These are phyloP conservation scores for Quercus glauca DNA, from an alignment of 306 rosid species.

Conservation along the genomic window DNA sequence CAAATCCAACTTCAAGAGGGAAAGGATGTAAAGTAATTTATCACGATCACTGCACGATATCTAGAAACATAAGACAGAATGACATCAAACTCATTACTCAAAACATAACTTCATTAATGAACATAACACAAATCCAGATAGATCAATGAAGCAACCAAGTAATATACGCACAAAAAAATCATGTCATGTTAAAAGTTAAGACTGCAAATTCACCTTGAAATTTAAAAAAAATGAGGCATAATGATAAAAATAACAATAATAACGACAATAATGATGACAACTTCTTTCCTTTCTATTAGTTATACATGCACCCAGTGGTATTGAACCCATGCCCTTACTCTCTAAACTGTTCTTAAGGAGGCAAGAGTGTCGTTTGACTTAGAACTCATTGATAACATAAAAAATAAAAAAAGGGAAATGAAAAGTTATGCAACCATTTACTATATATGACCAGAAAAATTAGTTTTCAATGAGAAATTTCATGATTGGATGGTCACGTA, in stretches of 20 bases:
- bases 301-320: no score
- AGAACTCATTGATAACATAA: no score
- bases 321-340: no score
- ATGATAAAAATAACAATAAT: not conserved
- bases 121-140: no score
- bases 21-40: slow-evolving; percentile 73
- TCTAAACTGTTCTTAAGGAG: no score
- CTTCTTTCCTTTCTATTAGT: not conserved
- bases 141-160: not conserved
- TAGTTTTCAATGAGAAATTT: not conserved
- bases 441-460: not conserved
- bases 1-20: slow-evolving; percentile 84
- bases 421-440: not conserved
- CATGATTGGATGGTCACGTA: no score
- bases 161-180: not conserved
- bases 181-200: not conserved
- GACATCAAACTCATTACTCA: not conserved
- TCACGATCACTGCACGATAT: slow-evolving; percentile 65
- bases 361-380: no score
- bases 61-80: slow-evolving; percentile 25
- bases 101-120: not conserved
- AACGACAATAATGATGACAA: not conserved
- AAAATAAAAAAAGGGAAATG: not conserved
- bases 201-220: not conserved
- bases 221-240: not conserved